Base-by-base conservation (phyloP, 768 basidiomycete genomes). In the Naganishia friedmannii region DNA sequence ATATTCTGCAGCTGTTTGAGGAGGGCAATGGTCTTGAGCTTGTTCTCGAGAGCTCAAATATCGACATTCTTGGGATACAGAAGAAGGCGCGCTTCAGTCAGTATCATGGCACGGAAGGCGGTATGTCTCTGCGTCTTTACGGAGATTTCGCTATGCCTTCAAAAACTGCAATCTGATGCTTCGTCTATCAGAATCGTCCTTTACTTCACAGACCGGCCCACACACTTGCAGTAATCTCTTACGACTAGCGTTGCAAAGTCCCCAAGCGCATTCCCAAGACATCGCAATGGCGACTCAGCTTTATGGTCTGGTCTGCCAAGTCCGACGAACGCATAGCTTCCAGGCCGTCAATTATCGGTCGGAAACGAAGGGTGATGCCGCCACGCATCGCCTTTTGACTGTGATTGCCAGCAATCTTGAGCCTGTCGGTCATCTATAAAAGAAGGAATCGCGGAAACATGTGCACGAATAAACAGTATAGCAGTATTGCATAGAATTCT, bases 21-120 rank as follows among this genome's bases (percentile, higher is more conserved):
- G 69, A 74, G 3, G 56, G 39, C 7, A 70, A 67, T 21, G 76
- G 74, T 4, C 57, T 78, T 10, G 70, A 67, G n/a, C 63, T 66
- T 10, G 77, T 78, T 15, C 72, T 80, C 31, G 56, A 73, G 46
- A 72, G 70, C 23, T 76, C 79, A 0, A 71, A 65, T 6, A 75
- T 80, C 34, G 77, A 77, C 51, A 66, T 68, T 2, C 32, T n/a
- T 0, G 71, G 70, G 7, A 57, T 78, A 10, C 58, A 69, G 31
- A 32, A 32, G 26, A 76, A 75, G 37, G 68, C 65, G 7, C 60
- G 60, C 28, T 45, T 63, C 26, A 63, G 60, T 26, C n/a, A 45
- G 21, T 4, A 63, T 46, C 9, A 26, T 12, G 26, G 39, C 7
- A 29, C 3, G 26, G 60, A 10, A 63, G 39, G 46, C 26, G 60